phyloP scores from a whole-genome alignment of 2,329 filamentous ascomycete genomes.

The Chlorencoelia australis region DNA sequence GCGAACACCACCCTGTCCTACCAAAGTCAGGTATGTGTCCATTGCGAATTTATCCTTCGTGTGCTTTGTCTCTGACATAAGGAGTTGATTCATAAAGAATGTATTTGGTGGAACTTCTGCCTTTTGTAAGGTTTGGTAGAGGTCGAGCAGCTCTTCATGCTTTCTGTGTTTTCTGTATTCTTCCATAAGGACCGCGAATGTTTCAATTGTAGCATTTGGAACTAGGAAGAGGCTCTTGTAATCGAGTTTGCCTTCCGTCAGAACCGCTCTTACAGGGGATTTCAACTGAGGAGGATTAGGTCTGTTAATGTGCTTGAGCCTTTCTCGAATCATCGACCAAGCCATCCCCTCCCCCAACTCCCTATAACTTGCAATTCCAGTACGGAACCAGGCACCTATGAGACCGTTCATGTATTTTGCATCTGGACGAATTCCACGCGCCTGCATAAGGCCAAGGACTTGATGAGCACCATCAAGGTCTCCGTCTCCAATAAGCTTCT shows the following conservation, averaged over 20 bases:
- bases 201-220: slow-evolving; percentile 63
- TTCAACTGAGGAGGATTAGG: slow-evolving; percentile 6
- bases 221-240: slow-evolving; percentile 28
- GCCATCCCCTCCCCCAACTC: slow-evolving; percentile 57
- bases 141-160: slow-evolving; percentile 43
- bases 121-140: slow-evolving; percentile 52
- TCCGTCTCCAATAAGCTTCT: slow-evolving; percentile 65
- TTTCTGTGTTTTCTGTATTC: slow-evolving; percentile 57
- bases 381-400: slow-evolving; percentile 67
- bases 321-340: slow-evolving; percentile 66
- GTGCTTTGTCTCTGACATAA: slow-evolving; percentile 36
- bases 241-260: slow-evolving; percentile 9
- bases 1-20: slow-evolving; percentile 10
- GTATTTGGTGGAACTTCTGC: slow-evolving; percentile 58
- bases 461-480: slow-evolving; percentile 60
- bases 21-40: slow-evolving; percentile 16
- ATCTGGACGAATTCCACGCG: slow-evolving; percentile 55
- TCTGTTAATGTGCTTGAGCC: slow-evolving; percentile 51
- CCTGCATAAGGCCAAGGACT: slow-evolving; percentile 67
- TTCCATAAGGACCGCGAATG: slow-evolving; percentile 64
- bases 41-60: too few species aligned
- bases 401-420: slow-evolving; percentile 74
- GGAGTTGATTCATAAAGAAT: slow-evolving; percentile 71
- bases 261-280: slow-evolving; percentile 10
- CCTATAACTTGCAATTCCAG: slow-evolving; percentile 42